Percentiles rank a stretch among this genome's conserved stretches.
Conservation (phyloP, 2,329 filamentous ascomycete genomes). For the Aspergillus sclerotialis region DNA sequence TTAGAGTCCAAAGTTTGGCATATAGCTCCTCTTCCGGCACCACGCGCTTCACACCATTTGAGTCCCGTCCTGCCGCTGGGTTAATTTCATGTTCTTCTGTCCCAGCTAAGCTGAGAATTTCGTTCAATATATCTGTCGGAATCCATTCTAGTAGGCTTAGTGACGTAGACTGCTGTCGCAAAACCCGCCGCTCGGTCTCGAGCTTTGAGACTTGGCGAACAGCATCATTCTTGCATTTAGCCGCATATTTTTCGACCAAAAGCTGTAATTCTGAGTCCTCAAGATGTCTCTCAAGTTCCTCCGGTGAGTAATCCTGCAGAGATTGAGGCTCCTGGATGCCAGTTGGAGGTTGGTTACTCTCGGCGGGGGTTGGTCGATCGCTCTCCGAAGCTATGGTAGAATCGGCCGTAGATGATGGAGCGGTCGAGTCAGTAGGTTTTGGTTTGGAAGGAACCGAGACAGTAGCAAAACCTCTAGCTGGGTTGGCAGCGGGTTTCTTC, state of each 20-base stretch:
- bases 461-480: constrained; percentile 86
- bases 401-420: constrained; percentile 20
- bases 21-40: constrained; percentile 69
- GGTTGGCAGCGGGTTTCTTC: constrained; percentile 81
- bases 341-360: constrained; percentile 9
- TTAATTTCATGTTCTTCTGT: constrained; percentile 35
- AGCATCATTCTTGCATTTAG: constrained; percentile 73
- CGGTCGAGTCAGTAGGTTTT: constrained; percentile 44
- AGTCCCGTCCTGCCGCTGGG: constrained; percentile 17
- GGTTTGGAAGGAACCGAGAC: constrained; percentile 82
- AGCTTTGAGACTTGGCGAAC: constrained; percentile 68
- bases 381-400: constrained; percentile 24
- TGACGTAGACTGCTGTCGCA: constrained; percentile 70
- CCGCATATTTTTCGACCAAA: constrained; percentile 74
- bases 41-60: constrained; percentile 29
- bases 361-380: constrained; percentile 19
- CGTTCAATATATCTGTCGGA: constrained; percentile 67
- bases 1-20: constrained; percentile 75
- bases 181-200: constrained; percentile 76
- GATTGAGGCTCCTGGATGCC: constrained; percentile 19
- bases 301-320: constrained; percentile 60
- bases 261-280: constrained; percentile 86
- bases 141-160: constrained; percentile 74
- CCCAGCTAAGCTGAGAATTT: constrained; percentile 60
- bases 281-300: constrained; percentile 83